Evolutionary conservation across 805 yeast species (phyloP), one percentile per base, ranked within the genome.

Genomic region (Ogataea degrootiae): DNA sequence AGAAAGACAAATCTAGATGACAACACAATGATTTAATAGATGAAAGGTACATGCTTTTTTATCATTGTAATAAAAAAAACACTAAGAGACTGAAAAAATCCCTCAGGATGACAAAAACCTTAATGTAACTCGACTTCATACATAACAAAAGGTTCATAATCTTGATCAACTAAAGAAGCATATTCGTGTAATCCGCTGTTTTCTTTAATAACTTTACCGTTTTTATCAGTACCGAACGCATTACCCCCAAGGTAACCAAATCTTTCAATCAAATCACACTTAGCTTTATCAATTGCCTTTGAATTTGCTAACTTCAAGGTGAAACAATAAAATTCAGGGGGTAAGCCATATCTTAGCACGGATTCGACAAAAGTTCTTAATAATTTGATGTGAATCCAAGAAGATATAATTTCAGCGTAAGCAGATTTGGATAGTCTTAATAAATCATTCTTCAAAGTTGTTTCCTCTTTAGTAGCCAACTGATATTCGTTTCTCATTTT

Each of bases 141-240:
- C 56, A 94, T 69, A 45, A 92, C 99, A 70, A 94, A 94, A 44
- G 98, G 98, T 70, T 92, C 96, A 66, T 92, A 92, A 49, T 92
- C 97, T 29, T 92, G 82, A 68, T 94, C 99, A 43, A 90, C 97
- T 59, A 94, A 71, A 2, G 96, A 81, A 11, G 97, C 92, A 66
- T 87, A 94, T 66, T 92, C 98, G 56, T 83, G 80, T 59, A 92
- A 75, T 14, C 59, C 47, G 34, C 67, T 9, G 9, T 26, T 58
- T 62, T 84, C 88, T 58, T 83, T 81, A 53, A 79, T 74, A 42
- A 83, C 71, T 55, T 76, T 79, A 42, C 91, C 91, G 58, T 76
- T 74, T 56, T 78, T 79, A 62, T 85, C 90, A 48, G 74, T 74
- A 34, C 76, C 71, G 60, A 87, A 87, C 0, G 96, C 96, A 59